A percentile compares a stretch with the other conserved stretches of the same genome.
Conservation (phyloP, 306 rosid species). For the Delonix regia region DNA sequence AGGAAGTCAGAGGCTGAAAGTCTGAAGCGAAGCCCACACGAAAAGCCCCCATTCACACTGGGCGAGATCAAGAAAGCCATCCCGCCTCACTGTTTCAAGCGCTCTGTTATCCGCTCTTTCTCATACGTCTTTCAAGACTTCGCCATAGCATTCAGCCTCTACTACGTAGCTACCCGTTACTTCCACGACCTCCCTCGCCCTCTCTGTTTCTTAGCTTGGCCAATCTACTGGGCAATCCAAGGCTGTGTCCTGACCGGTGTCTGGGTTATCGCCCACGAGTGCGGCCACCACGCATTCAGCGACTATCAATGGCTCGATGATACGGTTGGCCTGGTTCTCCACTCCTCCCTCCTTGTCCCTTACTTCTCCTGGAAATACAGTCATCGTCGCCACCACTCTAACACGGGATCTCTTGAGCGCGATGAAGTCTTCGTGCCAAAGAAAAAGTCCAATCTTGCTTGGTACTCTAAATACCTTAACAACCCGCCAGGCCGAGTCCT, state of each 20-base stretch:
- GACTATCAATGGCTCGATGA: constrained; percentile 94
- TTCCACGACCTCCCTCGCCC: constrained; percentile 5
- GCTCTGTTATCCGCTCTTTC: constrained; percentile 5
- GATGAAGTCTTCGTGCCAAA: constrained; percentile 98
- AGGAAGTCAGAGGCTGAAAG: constrained; percentile 44
- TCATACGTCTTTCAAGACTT: constrained; percentile 12
- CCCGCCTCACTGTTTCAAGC: constrained; percentile 19
- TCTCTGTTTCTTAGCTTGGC: constrained; percentile 15
- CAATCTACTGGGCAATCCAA: constrained; percentile 48
- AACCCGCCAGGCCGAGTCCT: constrained; percentile 79
- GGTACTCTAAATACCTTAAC: constrained; percentile 82
- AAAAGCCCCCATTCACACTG: neutral
- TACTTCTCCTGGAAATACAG: constrained; percentile 98
- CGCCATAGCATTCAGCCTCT: constrained; percentile 8
- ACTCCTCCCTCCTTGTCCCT: constrained; percentile 88
- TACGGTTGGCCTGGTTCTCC: constrained; percentile 84
- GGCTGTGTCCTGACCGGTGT: constrained; percentile 92
- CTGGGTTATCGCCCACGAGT: constrained; percentile 97
- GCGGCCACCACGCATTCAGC: constrained; percentile 99
- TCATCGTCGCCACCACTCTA: constrained; percentile 97
- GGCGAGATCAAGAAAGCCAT: constrained; percentile 10
- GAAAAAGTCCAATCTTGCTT: constrained; percentile 44
- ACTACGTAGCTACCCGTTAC: neutral
- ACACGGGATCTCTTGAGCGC: constrained; percentile 82
- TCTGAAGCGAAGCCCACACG: neutral